Evolutionary conservation across 2,329 filamentous ascomycete species (phyloP).

Genomic region (Xylariales sp.): DNA sequence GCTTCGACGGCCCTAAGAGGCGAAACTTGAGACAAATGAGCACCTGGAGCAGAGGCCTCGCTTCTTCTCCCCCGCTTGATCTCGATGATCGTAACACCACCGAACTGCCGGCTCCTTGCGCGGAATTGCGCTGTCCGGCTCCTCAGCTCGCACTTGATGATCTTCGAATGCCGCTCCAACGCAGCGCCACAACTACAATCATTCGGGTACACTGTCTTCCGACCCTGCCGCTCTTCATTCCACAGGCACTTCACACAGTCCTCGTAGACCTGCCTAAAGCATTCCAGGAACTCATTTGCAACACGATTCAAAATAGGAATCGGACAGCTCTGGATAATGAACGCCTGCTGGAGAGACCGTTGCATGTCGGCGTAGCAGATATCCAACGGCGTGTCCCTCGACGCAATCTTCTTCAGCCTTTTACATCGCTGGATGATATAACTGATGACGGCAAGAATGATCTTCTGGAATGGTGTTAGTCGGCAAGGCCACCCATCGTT

Average conservation of each 20-base stretch:
- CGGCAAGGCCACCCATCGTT: too few relatives aligned
- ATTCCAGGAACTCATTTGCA: not conserved
- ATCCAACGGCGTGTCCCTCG: too few relatives aligned
- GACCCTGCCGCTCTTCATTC: not conserved
- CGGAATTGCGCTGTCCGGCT: not conserved
- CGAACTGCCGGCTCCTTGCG: not conserved
- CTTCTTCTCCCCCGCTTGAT: not conserved
- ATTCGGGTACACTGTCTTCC: not conserved
- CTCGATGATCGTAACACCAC: conserved; percentile 1
- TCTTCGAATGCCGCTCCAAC: not conserved
- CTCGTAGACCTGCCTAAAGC: not conserved
- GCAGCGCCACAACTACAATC: not conserved
- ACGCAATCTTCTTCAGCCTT: too few relatives aligned
- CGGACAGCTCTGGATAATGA: not conserved
- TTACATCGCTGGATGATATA: too few relatives aligned
- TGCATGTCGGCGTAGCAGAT: not conserved
- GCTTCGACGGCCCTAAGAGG: too few relatives aligned
- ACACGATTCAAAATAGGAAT: not conserved
- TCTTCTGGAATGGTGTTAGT: too few relatives aligned
- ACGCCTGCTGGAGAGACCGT: not conserved
- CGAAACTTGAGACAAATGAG: too few relatives aligned
- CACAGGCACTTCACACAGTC: not conserved
- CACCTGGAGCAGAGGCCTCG: not conserved
- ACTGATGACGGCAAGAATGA: too few relatives aligned
- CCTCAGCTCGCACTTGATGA: not conserved